Conservation (phyloP, 768 basidiomycete species). For the Naganishia kalamii region DNA sequence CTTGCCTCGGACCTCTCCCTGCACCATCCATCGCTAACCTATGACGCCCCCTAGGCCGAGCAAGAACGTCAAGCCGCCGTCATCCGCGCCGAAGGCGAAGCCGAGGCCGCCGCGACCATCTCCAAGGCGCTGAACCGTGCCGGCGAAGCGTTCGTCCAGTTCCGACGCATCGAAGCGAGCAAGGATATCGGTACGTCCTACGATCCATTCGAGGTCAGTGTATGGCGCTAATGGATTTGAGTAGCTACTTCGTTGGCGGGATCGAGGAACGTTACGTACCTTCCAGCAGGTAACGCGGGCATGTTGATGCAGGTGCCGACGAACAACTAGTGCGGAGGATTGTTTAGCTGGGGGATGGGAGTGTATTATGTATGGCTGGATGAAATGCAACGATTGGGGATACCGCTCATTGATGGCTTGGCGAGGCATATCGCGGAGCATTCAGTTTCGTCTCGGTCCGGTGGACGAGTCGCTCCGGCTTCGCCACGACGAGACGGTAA, state of each 20-base stretch:
- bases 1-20: background rate
- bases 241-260: conserved; percentile 38
- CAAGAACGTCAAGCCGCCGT: conserved; percentile 98
- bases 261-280: conserved; percentile 42
- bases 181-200: conserved; percentile 69
- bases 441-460: too few species aligned
- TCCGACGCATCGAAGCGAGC: conserved; percentile 94
- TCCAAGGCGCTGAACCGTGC: conserved; percentile 84
- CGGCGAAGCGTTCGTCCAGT: conserved; percentile 88
- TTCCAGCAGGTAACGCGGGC: conserved; percentile 37
- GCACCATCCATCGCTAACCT: too few species aligned
- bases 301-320: conserved; percentile 40
- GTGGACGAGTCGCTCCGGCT: too few species aligned
- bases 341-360: too few species aligned
- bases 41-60: conserved; percentile 63
- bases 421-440: too few species aligned
- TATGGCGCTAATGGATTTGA: background rate
- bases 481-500: too few species aligned
- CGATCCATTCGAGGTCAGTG: background rate
- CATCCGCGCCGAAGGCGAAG: conserved; percentile 96
- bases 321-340: conserved; percentile 6
- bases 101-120: conserved; percentile 91
- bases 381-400: background rate
- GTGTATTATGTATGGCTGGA: too few species aligned
- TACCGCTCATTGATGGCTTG: too few species aligned